Conservation (phyloP, 495 filamentous ascomycete genomes). For the Darksidea phi region DNA sequence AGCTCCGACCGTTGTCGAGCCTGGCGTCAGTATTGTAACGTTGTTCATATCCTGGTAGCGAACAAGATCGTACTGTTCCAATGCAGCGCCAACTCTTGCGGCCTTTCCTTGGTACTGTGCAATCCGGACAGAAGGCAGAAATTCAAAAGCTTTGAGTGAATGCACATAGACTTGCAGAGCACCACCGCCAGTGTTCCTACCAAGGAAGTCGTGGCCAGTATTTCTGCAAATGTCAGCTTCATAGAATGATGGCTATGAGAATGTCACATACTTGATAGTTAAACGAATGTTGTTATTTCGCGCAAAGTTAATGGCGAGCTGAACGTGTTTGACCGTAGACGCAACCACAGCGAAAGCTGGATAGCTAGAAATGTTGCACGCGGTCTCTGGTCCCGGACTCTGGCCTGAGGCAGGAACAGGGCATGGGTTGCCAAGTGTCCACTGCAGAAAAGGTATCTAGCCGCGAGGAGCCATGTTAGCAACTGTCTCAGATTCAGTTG, state of each 20-base stretch:
- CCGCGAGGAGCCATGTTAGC: too few species aligned
- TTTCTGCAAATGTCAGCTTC: constrained; percentile 38
- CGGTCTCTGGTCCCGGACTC: not conserved
- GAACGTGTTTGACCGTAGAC: constrained; percentile 23
- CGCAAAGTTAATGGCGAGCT: constrained; percentile 33
- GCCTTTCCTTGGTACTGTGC: constrained; percentile 27
- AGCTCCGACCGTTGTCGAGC: constrained; percentile 16
- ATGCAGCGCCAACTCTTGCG: constrained; percentile 15
- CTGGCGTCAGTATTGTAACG: constrained; percentile 20
- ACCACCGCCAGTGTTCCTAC: constrained; percentile 52
- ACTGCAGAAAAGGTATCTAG: constrained; percentile 11
- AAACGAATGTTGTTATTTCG: constrained; percentile 32
- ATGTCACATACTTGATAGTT: constrained; percentile 22
- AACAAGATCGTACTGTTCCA: constrained; percentile 18
- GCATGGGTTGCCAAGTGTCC: constrained; percentile 22
- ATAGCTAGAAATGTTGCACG: constrained; percentile 20
- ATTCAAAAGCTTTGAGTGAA: constrained; percentile 49
- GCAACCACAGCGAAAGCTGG: constrained; percentile 28
- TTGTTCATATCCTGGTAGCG: constrained; percentile 16
- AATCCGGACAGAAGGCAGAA: constrained; percentile 40
- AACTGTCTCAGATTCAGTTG: too few species aligned
- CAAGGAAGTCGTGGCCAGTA: constrained; percentile 55
- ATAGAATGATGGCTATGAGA: not conserved
- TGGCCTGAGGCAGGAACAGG: constrained; percentile 14
- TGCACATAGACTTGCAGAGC: constrained; percentile 50